A percentile compares a stretch with the other conserved stretches of the same genome.
Evolutionary conservation across 176 grass and related monocot genomes (phyloP).

Genomic region (Ampelocalamus luodianensis): DNA sequence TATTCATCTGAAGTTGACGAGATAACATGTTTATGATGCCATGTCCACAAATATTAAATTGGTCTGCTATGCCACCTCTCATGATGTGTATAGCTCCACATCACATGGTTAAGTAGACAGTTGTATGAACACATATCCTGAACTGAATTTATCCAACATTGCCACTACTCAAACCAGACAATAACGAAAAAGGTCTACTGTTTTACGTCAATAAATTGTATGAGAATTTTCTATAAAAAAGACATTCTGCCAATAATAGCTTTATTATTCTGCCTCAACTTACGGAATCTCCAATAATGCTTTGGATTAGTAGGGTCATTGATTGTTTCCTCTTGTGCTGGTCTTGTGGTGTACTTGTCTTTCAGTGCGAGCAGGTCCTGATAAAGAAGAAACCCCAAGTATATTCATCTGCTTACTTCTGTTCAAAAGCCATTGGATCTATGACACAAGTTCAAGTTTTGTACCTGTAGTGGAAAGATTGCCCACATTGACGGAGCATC

Average conservation of each 20-base stretch:
- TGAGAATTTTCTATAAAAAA: neutral
- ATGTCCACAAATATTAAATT: conserved; percentile 39
- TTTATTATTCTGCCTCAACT: conserved; percentile 22
- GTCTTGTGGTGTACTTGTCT: conserved; percentile 88
- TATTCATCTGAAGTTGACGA: conserved; percentile 27
- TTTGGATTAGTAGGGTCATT: conserved; percentile 97
- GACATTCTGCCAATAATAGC: conserved; percentile 21
- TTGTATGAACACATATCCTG: neutral
- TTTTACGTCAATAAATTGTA: conserved; percentile 3
- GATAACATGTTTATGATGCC: conserved; percentile 32
- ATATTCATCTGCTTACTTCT: conserved; percentile 32
- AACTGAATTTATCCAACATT: conserved; percentile 11
- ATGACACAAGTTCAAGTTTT: conserved; percentile 24
- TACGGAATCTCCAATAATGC: conserved; percentile 99
- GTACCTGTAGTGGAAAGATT: conserved; percentile 96
- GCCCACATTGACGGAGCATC: conserved; percentile 94
- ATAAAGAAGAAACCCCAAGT: conserved; percentile 30
- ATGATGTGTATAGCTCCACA: conserved; percentile 6
- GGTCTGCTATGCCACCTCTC: neutral
- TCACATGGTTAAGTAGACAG: neutral
- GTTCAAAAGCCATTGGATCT: neutral
- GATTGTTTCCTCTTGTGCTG: conserved; percentile 93
- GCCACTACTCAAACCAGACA: conserved; percentile 21
- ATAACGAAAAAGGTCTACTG: neutral
- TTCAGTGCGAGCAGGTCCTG: conserved; percentile 96